phyloP scores from a whole-genome alignment of 495 filamentous ascomycete species.

The Daldinia loculata region DNA sequence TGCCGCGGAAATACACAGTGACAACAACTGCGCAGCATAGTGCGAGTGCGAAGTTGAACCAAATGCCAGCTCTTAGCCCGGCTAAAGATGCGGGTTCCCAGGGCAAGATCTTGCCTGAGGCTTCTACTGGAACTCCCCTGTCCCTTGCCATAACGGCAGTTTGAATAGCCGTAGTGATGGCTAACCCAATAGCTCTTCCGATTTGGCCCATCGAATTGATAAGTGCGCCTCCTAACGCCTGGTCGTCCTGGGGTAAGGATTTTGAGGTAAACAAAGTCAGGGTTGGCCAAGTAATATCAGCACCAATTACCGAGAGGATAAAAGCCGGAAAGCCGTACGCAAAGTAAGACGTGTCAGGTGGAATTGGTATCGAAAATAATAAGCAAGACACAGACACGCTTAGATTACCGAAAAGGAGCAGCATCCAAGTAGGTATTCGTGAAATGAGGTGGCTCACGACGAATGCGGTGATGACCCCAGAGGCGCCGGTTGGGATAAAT shows the following conservation, averaged over 20 bases:
- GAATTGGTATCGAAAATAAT: slow-evolving; percentile 66
- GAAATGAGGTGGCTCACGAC: slow-evolving; percentile 64
- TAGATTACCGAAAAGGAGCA: slow-evolving; percentile 63
- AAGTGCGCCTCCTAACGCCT: slow-evolving; percentile 67
- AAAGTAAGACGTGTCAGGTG: slow-evolving; percentile 63
- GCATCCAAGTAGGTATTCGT: slow-evolving; percentile 59
- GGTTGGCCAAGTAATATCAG: slow-evolving; percentile 66
- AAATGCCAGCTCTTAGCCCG: slow-evolving; percentile 63
- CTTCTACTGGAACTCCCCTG: slow-evolving; percentile 51
- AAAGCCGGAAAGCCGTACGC: slow-evolving; percentile 68
- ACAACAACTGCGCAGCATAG: slow-evolving; percentile 51
- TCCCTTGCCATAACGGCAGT: slow-evolving; percentile 59
- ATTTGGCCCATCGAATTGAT: slow-evolving; percentile 68
- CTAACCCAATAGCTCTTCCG: slow-evolving; percentile 65
- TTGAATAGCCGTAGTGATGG: slow-evolving; percentile 66
- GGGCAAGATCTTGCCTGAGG: slow-evolving; percentile 45
- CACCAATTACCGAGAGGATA: slow-evolving; percentile 64
- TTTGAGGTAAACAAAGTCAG: slow-evolving; percentile 68
- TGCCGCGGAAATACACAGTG: slow-evolving; percentile 52
- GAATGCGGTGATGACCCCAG: slow-evolving; percentile 58
- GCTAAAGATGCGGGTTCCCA: slow-evolving; percentile 56
- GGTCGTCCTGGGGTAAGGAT: slow-evolving; percentile 65
- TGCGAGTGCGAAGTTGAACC: slow-evolving; percentile 60
- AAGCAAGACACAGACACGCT: slow-evolving; percentile 59
- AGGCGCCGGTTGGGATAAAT: slow-evolving; percentile 67